Evolutionary conservation across 1,139 yeast species (phyloP), one percentile per base, ranked within the genome.

Genomic region (Diutina sp.): DNA sequence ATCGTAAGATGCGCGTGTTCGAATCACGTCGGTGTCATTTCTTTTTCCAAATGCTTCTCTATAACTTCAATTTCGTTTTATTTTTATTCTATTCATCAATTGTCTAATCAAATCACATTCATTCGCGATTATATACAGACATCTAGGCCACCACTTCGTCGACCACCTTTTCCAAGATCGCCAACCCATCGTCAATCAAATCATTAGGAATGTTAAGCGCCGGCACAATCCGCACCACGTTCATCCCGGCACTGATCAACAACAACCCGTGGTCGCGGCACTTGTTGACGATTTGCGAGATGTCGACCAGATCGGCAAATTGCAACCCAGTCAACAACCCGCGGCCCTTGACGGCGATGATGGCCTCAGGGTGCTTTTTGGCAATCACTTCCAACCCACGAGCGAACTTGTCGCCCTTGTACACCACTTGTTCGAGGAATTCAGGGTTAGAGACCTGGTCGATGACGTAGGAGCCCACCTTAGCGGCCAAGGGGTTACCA

Each of bases 401-500:
- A 28, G 67, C 66, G 61, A 90, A 79, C 55, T 79, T 68, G 51
- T 78, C 76, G 21, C 91, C 82, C 63, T 87, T 85, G 46, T 69
- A 68, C 11, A 69, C 67, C 21, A 93, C 97, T 12, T 74, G 72
- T 6, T 71, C 66, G 63, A 90, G 77, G 62, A 93, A 85, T 29
- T 74, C 78, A 4, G 77, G 71, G 56, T 85, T 72, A 12, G 90
- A 78, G 55, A 93, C 77, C 62, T 83, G 80, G 56, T 79, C 83
- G 44, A 93, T 72, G 21, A 91, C 95, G 65, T 84, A 85, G 55
- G 79, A 76, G 6, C 93, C 97, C 57, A 93, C 80, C 60, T 91
- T 82, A 51, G 95, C 78, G 2, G 91, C 99, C 60, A 93, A 75
- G 55, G 99, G 98, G 69, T 93, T 93, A 56, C 99, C 99, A 60